Evolutionary conservation across 2,329 filamentous ascomycete species (phyloP).

Genomic region (Neoscytalidium dimidiatum): DNA sequence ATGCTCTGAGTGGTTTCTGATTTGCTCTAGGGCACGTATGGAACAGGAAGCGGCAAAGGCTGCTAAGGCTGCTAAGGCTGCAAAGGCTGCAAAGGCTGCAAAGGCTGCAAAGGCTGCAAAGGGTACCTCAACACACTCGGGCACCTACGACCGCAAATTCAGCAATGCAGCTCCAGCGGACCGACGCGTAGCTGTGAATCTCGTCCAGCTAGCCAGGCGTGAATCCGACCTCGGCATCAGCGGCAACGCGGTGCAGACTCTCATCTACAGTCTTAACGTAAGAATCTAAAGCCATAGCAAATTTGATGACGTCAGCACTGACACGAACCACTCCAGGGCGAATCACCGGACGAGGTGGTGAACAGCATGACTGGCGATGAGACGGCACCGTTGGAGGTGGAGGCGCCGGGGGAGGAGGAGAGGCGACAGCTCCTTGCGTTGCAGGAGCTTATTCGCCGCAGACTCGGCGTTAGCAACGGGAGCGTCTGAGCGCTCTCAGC

Average conservation of each 20-base stretch:
- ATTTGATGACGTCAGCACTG: conserved; percentile 36
- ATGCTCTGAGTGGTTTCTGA: background rate
- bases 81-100: no score
- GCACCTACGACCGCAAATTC: conserved; percentile 6
- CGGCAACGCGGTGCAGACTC: conserved; percentile 46
- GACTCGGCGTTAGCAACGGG: conserved; percentile 15
- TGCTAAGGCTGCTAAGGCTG: conserved; percentile 27
- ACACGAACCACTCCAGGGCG: conserved; percentile 39
- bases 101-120: conserved; percentile 27
- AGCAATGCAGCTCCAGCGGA: conserved; percentile 51
- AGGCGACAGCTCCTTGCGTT: conserved; percentile 19
- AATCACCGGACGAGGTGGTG: conserved; percentile 39
- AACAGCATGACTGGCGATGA: conserved; percentile 8
- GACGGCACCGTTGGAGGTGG: background rate
- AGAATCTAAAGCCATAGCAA: conserved; percentile 38
- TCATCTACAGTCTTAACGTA: conserved; percentile 65
- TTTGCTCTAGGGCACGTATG: background rate
- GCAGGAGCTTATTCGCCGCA: conserved; percentile 20
- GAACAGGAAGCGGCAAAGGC: conserved; percentile 19
- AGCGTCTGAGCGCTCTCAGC: conserved; percentile 10
- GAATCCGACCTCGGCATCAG: conserved; percentile 52
- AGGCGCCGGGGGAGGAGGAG: conserved; percentile 14
- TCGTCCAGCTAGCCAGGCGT: conserved; percentile 59
- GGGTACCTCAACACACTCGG: conserved; percentile 15
- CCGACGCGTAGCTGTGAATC: conserved; percentile 66